Conservation (phyloP, 495 filamentous ascomycete genomes). For the Pyrenula massariospora region DNA sequence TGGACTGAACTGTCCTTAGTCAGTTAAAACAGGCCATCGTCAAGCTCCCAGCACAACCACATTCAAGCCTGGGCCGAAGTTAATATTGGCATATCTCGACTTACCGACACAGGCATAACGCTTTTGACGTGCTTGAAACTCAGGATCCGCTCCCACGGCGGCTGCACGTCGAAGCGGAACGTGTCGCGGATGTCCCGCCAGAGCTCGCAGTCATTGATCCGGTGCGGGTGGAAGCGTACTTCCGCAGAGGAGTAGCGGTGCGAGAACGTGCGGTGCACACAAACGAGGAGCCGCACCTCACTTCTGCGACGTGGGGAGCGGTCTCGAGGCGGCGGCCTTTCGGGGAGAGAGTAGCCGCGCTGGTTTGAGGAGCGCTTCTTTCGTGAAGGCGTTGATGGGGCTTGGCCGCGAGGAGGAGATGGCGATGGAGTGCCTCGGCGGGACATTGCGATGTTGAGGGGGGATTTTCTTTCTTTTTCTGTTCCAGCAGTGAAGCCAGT, state of each 20-base stretch:
- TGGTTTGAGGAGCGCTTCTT: background rate
- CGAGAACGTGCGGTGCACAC: constrained; percentile 8
- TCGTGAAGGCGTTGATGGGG: background rate
- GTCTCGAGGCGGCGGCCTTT: background rate
- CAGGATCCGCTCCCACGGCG: constrained; percentile 7
- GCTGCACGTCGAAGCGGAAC: constrained; percentile 8
- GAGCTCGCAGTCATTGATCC: constrained; percentile 10
- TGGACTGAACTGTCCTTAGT: constrained; percentile 5
- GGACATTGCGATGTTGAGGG: too few species aligned
- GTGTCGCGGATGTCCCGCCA: constrained; percentile 10
- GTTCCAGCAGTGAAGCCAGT: too few species aligned
- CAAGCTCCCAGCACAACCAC: background rate
- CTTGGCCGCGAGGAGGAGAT: background rate
- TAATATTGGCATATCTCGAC: too few species aligned
- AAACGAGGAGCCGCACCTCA: constrained; percentile 8
- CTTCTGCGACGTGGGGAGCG: background rate
- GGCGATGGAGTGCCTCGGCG: background rate
- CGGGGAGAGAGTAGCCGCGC: background rate
- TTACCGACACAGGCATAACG: constrained; percentile 10
- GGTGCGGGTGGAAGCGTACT: constrained; percentile 9
- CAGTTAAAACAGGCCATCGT: background rate
- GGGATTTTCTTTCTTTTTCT: too few species aligned
- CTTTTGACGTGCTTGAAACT: constrained; percentile 9
- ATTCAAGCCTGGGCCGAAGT: background rate
- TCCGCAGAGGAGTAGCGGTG: constrained; percentile 7